phyloP scores from a whole-genome alignment of 2,329 filamentous ascomycete genomes.

The Alternaria consortialis region DNA sequence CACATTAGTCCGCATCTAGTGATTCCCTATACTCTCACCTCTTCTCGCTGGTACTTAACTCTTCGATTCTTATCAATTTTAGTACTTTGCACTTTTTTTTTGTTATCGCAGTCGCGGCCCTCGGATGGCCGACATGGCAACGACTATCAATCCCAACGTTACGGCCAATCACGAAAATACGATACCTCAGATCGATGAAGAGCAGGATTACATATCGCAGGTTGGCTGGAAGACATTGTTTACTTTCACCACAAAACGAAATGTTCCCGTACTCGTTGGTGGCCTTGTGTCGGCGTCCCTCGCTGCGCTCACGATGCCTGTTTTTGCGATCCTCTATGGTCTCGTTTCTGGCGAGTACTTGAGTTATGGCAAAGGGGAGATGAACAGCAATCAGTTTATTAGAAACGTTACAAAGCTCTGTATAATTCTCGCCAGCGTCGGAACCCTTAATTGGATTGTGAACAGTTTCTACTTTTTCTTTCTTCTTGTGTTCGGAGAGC shows the following conservation, averaged over 20 bases:
- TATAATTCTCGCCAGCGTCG: slow-evolving; percentile 70
- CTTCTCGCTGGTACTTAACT: slow-evolving; percentile 7
- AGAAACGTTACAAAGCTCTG: slow-evolving; percentile 67
- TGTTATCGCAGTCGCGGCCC: background rate
- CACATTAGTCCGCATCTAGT: slow-evolving; percentile 29
- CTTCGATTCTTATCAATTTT: slow-evolving; percentile 6
- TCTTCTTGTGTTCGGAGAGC: slow-evolving; percentile 83
- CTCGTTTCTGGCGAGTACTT: slow-evolving; percentile 77
- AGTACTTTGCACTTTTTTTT: background rate
- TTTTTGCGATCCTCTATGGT: slow-evolving; percentile 75
- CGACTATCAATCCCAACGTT: slow-evolving; percentile 17
- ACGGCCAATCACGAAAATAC: slow-evolving; percentile 26
- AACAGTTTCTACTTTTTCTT: slow-evolving; percentile 72
- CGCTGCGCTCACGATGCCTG: slow-evolving; percentile 70
- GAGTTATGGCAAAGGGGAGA: slow-evolving; percentile 66
- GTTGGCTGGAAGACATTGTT: slow-evolving; percentile 70
- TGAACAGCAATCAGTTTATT: slow-evolving; percentile 63
- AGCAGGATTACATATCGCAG: slow-evolving; percentile 30
- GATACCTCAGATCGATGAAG: slow-evolving; percentile 23
- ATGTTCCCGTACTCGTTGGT: slow-evolving; percentile 63
- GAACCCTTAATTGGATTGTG: slow-evolving; percentile 70
- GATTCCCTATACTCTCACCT: slow-evolving; percentile 26
- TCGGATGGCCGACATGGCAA: slow-evolving; percentile 23
- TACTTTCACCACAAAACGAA: slow-evolving; percentile 71
- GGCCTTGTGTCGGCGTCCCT: slow-evolving; percentile 66